Base-by-base conservation (phyloP, 139 green algal genomes). In the Chlorella sp. region DNA sequence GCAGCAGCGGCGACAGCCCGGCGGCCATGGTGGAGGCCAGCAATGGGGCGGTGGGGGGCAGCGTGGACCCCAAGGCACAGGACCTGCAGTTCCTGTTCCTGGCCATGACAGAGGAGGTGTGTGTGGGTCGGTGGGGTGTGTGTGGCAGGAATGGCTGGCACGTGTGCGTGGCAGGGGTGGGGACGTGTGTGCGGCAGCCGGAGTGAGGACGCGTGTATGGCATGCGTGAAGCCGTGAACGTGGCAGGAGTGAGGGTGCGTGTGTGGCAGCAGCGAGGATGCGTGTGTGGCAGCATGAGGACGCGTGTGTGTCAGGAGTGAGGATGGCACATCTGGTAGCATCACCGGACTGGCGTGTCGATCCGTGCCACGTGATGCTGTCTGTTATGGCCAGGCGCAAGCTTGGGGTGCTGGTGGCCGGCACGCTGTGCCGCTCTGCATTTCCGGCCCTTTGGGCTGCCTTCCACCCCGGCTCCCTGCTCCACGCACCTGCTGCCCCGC, bases 31-130 rank as follows among this genome's bases (percentile, higher is more conserved):
- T 73, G 69, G 42, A 19, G 42, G 71, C 71, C 32, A 36, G 37
- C 32, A 83, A n/a, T 42, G 42, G 42, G 3, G 71, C 71, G 0
- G 71, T 16, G 7, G 85, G 53, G 30, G 81, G 36, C 22, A 28
- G 37, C 16, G 71, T 57, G 32, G 85, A 89, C 71, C 71, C 71
- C 40, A 89, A 89, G 89, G 95, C 96, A 22, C 83, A 96, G 66
- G 97, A 98, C 90, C 90, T 99, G 73, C 94, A 96, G 90, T 96
- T 98, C 88, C 96, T 99, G 75, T 98, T 99, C 91, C 86, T 97
- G 61, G 94, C 96, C 9, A 98, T 99, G 96, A 98, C 97, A 5
- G 93, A 97, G 71, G 97, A 99, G 91, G 95, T 97, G 88, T 1
- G 89, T 42, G 34, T 26, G 21, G 12, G 60, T 9, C 48, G 26